Evolutionary conservation across 306 rosid genomes (phyloP).

Genomic region (Inga laurina): DNA sequence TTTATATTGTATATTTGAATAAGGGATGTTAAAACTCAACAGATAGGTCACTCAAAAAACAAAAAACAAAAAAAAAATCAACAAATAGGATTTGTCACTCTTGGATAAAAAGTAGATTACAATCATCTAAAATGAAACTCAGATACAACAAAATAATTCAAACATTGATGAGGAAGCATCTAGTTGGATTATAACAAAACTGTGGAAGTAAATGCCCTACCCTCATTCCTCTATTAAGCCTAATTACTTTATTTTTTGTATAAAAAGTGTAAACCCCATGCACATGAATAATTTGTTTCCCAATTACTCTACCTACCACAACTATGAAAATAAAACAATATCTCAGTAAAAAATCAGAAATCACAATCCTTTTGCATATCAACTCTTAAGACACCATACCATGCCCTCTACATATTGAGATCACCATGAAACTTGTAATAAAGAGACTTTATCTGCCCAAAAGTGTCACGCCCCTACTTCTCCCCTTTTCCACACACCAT

Average conservation of each 20-base stretch:
- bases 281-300: background rate
- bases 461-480: background rate
- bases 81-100: background rate
- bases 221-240: background rate
- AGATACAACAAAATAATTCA: background rate
- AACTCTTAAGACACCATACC: background rate
- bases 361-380: background rate
- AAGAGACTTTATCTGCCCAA: background rate
- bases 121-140: constrained; percentile 1
- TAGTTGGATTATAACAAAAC: constrained; percentile 1
- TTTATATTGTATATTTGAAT: constrained; percentile 1
- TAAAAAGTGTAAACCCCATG: background rate
- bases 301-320: background rate
- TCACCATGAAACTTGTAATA: too few relatives aligned
- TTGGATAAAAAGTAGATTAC: background rate
- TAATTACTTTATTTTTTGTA: background rate
- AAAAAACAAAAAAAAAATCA: background rate
- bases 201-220: background rate
- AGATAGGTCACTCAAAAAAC: background rate
- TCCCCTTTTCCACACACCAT: background rate
- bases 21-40: background rate
- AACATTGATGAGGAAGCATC: constrained; percentile 17
- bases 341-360: background rate
- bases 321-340: background rate
- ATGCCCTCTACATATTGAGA: background rate